Base-by-base conservation (phyloP, 2,329 filamentous ascomycete genomes). In the Fusarium sacchari region DNA sequence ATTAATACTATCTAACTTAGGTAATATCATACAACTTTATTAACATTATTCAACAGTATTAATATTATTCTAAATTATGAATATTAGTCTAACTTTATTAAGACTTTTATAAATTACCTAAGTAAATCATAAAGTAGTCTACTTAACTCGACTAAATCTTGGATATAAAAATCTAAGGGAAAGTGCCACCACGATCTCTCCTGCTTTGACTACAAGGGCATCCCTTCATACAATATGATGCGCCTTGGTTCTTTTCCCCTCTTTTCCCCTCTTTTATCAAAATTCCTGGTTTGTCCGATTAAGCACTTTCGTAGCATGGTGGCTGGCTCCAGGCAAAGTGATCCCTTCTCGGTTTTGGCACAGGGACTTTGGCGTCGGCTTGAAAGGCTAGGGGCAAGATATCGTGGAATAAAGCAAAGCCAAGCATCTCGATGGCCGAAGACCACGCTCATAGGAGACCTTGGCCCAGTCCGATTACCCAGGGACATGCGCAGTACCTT, bases 31-130 rank as follows among this genome's bases (percentile, higher is more conserved):
- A n/a, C n/a, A n/a, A n/a, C n/a, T n/a, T n/a, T 14, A 32, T 5
- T 32, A 32, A 32, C 5, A 32, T 14, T 32, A 32, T 32, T 32
- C 30, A n/a, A n/a, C n/a, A n/a, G n/a, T 14, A 32, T 5, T 32
- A 32, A 32, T 13, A 32, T 14, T 32, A 32, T 32, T 32, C 30
- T 30, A 30, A 30, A 30, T 30, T 30, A 30, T 30, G 3, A 30
- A 24, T 18, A 6, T 0, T 12, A 13, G 7, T 13, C 11, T 26
- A 6, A 6, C 1, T 26, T 26, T 6, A 44, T 8, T 9, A 5
- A 6, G 24, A 13, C 3, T 13, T 24, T 12, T 32, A 14, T 12
- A 32, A 32, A 32, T 32, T 32, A 14, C 32, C 32, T 13, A 32
- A 32, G 32, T 32, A 5, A 32, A 32, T 32, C 6, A 14, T 32